Percentiles rank a stretch among this genome's conserved stretches.
Conservation (phyloP, 208 protist genomes). For the Herpetomonas tarakana region DNA sequence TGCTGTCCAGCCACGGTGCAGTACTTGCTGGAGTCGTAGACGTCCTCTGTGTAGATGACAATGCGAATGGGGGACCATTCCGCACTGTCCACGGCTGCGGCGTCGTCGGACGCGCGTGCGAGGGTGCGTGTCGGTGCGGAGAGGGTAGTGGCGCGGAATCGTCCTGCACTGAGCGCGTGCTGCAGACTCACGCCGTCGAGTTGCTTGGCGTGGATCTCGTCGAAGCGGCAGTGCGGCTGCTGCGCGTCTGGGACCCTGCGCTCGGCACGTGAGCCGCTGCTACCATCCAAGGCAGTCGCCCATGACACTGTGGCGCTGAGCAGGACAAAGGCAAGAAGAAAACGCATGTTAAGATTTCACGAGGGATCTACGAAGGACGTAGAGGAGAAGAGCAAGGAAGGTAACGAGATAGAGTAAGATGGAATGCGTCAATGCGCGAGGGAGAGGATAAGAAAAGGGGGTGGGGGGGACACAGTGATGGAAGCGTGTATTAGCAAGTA, state of each 20-base stretch:
- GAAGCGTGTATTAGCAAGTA: no score
- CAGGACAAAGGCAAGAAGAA: no score
- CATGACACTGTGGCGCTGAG: no score
- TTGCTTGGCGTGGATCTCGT: background rate
- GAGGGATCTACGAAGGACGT: no score
- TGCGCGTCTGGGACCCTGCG: background rate
- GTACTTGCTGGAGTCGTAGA: constrained; percentile 7
- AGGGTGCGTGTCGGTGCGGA: background rate
- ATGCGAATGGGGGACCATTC: constrained; percentile 18
- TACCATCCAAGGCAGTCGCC: no score
- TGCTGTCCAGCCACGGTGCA: constrained; percentile 10
- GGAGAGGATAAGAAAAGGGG: no score
- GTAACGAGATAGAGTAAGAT: no score
- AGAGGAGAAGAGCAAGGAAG: no score
- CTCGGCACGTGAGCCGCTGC: background rate
- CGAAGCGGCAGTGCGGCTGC: background rate
- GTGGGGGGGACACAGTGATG: no score
- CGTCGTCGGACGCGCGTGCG: background rate
- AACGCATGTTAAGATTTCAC: no score
- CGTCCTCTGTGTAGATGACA: constrained; percentile 7
- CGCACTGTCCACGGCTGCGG: no score
- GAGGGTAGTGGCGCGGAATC: background rate
- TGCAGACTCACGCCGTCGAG: background rate
- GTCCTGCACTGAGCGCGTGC: background rate
- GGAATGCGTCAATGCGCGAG: no score